Percentiles rank a stretch among this genome's conserved stretches.
Conservation (phyloP, 2,329 filamentous ascomycete species). For the Claviceps humidiphila region DNA sequence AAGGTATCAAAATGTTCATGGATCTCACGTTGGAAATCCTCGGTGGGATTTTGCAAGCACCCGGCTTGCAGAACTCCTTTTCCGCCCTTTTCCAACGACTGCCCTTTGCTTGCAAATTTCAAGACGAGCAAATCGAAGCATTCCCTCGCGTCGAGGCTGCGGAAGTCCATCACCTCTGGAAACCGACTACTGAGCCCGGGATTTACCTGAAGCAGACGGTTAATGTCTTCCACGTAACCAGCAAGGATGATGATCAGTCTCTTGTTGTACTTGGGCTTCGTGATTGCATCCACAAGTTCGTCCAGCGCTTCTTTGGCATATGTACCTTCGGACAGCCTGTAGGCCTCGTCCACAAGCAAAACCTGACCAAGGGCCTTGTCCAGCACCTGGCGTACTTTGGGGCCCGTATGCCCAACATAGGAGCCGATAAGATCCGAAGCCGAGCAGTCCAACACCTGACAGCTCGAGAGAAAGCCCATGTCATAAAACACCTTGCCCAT, state of each 20-base stretch:
- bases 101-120: conserved; percentile 24
- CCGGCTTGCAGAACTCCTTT: conserved; percentile 11
- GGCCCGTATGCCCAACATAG: conserved; percentile 56
- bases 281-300: conserved; percentile 37
- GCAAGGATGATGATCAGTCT: conserved; percentile 56
- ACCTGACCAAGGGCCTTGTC: conserved; percentile 52
- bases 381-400: conserved; percentile 44
- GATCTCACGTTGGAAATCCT: conserved; percentile 6
- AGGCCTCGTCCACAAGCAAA: conserved; percentile 61
- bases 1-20: conserved; percentile 25
- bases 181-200: conserved; percentile 53
- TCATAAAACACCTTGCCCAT: conserved; percentile 68
- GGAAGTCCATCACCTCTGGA: conserved; percentile 46
- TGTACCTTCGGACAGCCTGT: conserved; percentile 41
- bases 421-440: conserved; percentile 55
- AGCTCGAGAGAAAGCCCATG: conserved; percentile 49
- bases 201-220: conserved; percentile 47
- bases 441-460: conserved; percentile 51
- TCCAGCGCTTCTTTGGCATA: conserved; percentile 46
- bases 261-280: conserved; percentile 41
- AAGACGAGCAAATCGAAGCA: conserved; percentile 24
- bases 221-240: conserved; percentile 55
- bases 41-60: conserved; percentile 12
- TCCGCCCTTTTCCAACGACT: conserved; percentile 8
- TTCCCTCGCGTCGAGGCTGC: conserved; percentile 24